A percentile compares a stretch with the other conserved stretches of the same genome.
Conservation (phyloP, 2,329 filamentous ascomycete genomes). For the Scedosporium apiospermum region DNA sequence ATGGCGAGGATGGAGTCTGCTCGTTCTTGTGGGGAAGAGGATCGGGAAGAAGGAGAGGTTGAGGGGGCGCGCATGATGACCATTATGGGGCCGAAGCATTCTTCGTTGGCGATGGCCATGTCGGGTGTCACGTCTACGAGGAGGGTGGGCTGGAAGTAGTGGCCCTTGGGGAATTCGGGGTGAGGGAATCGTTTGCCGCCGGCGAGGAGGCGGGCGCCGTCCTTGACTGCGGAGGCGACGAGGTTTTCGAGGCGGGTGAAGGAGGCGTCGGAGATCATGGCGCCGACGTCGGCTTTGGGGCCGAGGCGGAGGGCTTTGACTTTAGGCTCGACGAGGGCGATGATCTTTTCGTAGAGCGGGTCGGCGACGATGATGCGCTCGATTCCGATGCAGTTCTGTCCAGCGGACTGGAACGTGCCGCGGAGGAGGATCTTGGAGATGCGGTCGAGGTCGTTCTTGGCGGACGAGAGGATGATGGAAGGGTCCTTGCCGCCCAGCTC, state of each 20-base stretch:
- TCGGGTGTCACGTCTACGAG: slow-evolving; percentile 76
- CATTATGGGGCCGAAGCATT: slow-evolving; percentile 90
- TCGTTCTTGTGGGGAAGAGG: slow-evolving; percentile 22
- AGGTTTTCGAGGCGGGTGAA: slow-evolving; percentile 71
- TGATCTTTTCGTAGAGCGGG: slow-evolving; percentile 62
- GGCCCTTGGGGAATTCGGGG: slow-evolving; percentile 64
- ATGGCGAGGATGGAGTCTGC: slow-evolving; percentile 58
- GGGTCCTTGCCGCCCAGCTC: slow-evolving; percentile 96
- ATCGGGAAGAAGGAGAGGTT: slow-evolving; percentile 37
- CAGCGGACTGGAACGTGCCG: slow-evolving; percentile 88
- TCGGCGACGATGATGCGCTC: slow-evolving; percentile 82
- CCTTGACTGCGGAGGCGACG: slow-evolving; percentile 64
- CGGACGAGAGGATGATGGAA: slow-evolving; percentile 78
- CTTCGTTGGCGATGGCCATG: slow-evolving; percentile 83
- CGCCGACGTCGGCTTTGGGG: slow-evolving; percentile 72
- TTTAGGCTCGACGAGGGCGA: slow-evolving; percentile 61
- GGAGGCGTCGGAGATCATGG: slow-evolving; percentile 71
- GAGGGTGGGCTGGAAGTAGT: slow-evolving; percentile 89
- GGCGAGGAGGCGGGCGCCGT: slow-evolving; percentile 71
- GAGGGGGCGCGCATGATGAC: slow-evolving; percentile 63
- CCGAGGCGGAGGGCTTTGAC: slow-evolving; percentile 70
- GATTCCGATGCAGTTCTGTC: slow-evolving; percentile 96
- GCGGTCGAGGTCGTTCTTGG: slow-evolving; percentile 53
- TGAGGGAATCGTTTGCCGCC: slow-evolving; percentile 68
- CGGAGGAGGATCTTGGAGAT: slow-evolving; percentile 79